Evolutionary conservation across 2,329 filamentous ascomycete species (phyloP), one percentile per base, ranked within the genome.

Genomic region (Kalaharituber pfeilii): DNA sequence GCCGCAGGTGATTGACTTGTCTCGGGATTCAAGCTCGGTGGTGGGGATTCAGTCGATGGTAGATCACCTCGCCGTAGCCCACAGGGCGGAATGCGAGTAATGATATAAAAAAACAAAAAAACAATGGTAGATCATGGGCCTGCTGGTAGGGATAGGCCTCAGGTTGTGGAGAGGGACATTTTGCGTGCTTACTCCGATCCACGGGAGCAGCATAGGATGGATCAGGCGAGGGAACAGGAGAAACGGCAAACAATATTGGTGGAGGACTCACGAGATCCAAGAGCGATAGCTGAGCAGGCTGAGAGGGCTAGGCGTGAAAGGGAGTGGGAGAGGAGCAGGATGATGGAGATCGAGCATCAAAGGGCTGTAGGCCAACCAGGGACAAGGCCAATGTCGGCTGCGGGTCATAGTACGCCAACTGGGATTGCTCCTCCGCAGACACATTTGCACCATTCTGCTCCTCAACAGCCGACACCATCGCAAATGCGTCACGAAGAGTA

Each of bases 381-480:
- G 13, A 20, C 42, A 18, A 15, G 42, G 5, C 42, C 42, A 24
- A 47, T 47, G 15, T 47, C 42, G 13, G 42, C 42, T 18, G 3
- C 42, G 18, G 42, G 42, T 11, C 5, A 47, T 25, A 15, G 22
- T 22, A 15, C 5, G 15, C 13, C 42, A 47, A 20, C 42, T 22
- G 22, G 18, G n/a, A 3, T 22, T 22, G 42, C 15, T 3, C 42
- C 42, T 15, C 30, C 30, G 30, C 30, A 9, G 9, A 9, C 30
- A 36, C 42, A 11, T 5, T 25, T 6, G 15, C 51, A 51, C 9
- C 53, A 53, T 22, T 50, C 39, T 20, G 42, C 44, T 8, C 51
- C 50, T 20, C 44, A 55, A 45, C 27, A 44, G 20, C 33, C 49
- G 36, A 42, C 51, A 13, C 51, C 29, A 18, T 30, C 51, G 26